A percentile compares a stretch with the other conserved stretches of the same genome.
Conservation (phyloP, 208 protist genomes). For the Acanthamoeba lenticulata region DNA sequence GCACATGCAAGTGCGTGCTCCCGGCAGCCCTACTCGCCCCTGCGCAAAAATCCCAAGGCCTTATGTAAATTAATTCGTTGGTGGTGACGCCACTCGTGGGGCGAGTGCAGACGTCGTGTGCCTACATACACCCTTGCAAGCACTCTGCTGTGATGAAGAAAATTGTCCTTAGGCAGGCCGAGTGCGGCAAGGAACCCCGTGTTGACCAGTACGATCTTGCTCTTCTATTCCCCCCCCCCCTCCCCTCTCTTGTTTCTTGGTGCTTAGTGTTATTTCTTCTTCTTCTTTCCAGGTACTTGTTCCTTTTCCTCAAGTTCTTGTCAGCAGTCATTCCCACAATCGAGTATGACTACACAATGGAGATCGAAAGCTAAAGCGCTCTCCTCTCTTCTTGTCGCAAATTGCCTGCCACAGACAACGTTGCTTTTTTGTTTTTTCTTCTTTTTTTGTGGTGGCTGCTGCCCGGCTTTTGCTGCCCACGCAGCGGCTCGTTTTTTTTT, state of each 20-base stretch:
- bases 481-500: too few species aligned
- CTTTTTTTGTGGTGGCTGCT: too few species aligned
- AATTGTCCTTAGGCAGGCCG: constrained; percentile 90
- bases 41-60: not conserved
- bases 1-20: constrained; percentile 82
- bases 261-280: not conserved
- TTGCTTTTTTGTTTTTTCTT: too few species aligned
- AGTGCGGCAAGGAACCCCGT: constrained; percentile 85
- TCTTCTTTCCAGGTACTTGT: constrained; percentile 83
- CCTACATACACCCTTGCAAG: constrained; percentile 97
- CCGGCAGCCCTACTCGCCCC: not conserved
- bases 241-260: not conserved
- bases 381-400: not conserved
- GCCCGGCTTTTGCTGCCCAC: not conserved
- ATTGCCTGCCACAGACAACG: too few species aligned
- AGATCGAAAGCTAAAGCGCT: constrained; percentile 80
- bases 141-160: constrained; percentile 96
- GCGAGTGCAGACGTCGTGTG: constrained; percentile 78
- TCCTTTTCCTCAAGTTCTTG: constrained; percentile 96
- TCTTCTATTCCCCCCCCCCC: not conserved
- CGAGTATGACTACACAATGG: constrained; percentile 95
- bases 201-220: constrained; percentile 71
- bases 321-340: constrained; percentile 96
- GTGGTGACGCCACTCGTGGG: too few species aligned
- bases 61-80: not conserved